Conservation (phyloP, 2,329 filamentous ascomycete species). For the Chrysoporthe austroafricana region DNA sequence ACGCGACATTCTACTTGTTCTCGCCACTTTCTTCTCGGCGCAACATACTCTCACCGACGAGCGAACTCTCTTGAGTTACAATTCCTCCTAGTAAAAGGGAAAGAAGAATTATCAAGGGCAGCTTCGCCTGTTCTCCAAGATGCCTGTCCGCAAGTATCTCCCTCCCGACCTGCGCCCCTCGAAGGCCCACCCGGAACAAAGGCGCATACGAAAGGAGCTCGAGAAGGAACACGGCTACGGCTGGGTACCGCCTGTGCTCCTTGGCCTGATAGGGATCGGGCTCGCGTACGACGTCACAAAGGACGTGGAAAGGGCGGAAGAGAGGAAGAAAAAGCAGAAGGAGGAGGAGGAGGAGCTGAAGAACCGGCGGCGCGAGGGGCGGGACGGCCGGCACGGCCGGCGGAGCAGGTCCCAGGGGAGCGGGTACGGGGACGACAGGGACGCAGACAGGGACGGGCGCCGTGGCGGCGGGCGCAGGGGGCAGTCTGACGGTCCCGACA, state of each 20-base stretch:
- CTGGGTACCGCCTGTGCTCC: constrained; percentile 45
- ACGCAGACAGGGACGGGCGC: background rate
- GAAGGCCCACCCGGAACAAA: constrained; percentile 44
- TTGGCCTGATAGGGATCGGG: constrained; percentile 42
- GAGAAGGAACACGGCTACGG: constrained; percentile 47
- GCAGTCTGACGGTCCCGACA: background rate
- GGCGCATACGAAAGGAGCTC: constrained; percentile 42
- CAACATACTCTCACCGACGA: background rate
- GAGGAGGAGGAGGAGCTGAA: constrained; percentile 29
- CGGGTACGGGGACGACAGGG: background rate
- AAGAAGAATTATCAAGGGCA: background rate
- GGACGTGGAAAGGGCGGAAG: constrained; percentile 42
- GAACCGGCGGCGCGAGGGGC: background rate
- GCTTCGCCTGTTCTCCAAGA: background rate
- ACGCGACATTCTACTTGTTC: background rate
- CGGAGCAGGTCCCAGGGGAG: constrained; percentile 6
- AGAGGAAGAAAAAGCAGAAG: constrained; percentile 33
- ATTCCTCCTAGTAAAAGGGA: background rate
- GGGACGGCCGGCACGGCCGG: constrained; percentile 9
- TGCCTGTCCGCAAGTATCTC: constrained; percentile 26
- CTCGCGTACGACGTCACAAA: constrained; percentile 47
- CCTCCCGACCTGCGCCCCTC: constrained; percentile 41
- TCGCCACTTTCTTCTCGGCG: background rate
- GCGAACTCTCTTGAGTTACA: background rate
- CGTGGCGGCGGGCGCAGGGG: background rate